Evolutionary conservation across 495 filamentous ascomycete genomes (phyloP).

Genomic region (Rhizodiscina lignyota): DNA sequence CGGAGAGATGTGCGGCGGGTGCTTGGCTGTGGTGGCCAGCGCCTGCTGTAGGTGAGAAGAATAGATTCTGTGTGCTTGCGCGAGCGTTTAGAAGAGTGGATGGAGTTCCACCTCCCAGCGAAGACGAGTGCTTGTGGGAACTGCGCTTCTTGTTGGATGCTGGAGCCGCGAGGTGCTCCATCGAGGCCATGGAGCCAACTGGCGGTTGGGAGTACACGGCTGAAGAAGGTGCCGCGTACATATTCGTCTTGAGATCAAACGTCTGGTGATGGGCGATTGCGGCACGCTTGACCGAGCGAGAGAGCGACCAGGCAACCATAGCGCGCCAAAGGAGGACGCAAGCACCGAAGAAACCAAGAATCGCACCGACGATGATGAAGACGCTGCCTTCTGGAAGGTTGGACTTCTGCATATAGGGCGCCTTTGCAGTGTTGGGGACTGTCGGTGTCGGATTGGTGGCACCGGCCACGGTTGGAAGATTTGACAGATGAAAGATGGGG

Average conservation of each 20-base stretch:
- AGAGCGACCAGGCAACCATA: conserved; percentile 79
- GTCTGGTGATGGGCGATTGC: conserved; percentile 43
- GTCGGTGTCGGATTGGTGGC: conserved; percentile 38
- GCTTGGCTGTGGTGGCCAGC: conserved; percentile 12
- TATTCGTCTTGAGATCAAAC: neutral
- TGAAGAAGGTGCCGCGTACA: no score
- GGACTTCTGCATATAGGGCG: conserved; percentile 93
- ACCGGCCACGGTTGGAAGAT: conserved; percentile 32
- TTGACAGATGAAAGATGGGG: conserved; percentile 13
- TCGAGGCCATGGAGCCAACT: neutral
- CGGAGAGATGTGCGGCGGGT: conserved; percentile 21
- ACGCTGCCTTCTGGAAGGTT: conserved; percentile 83
- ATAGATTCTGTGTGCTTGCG: conserved; percentile 28
- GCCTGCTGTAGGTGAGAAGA: conserved; percentile 87
- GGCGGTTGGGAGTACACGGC: neutral
- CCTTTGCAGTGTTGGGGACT: conserved; percentile 66
- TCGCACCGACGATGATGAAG: conserved; percentile 86
- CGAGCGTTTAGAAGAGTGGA: neutral
- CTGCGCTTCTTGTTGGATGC: conserved; percentile 7
- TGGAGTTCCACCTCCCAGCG: neutral
- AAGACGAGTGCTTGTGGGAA: neutral
- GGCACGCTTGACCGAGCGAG: conserved; percentile 72
- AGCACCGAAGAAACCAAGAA: conserved; percentile 64
- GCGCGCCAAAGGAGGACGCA: conserved; percentile 75
- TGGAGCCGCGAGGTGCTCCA: conserved; percentile 18